Evolutionary conservation across 805 yeast species (phyloP), one percentile per base, ranked within the genome.

Genomic region (Saccharomycodes ludwigii): DNA sequence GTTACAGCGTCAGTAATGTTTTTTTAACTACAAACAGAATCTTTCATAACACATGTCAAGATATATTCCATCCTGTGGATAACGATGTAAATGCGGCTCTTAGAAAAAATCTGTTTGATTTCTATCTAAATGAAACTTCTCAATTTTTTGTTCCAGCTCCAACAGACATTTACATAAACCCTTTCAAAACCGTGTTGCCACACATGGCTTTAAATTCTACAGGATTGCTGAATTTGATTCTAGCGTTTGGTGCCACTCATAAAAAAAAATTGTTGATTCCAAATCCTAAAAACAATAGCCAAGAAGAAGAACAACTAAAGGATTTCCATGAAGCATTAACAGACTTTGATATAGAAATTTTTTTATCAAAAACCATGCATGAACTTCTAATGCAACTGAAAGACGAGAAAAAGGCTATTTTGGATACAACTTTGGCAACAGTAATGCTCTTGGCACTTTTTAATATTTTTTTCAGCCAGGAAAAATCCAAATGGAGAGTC

Each of bases 71-170:
- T 38, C 76, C 74, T 48, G 58, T 70, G 30, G 74, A 72, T n/a
- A n/a, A n/a, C n/a, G n/a, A n/a, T n/a, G n/a, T n/a, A n/a, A n/a
- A n/a, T n/a, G n/a, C n/a, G n/a, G n/a, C n/a, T n/a, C n/a, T n/a
- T n/a, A n/a, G n/a, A n/a, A n/a, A n/a, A n/a, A n/a, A n/a, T 33
- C 58, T 74, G 14, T 72, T 79, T 54, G 73, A 73, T 38, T 74
- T 74, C 39, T 81, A 70, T 61, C 53, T 72, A 6, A 61, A 71
- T 31, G 68, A 70, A 10, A 77, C 82, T 0, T 69, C 86, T 2
- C 63, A 62, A 22, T 57, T 66, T 17, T 59, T 79, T 13, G 81
- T 76, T 5, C 85, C 86, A 0, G 74, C 80, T 0, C 82, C 82
- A 7, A 58, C 67, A 3, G 47, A 59, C 6, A 44, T 65, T 2